Base-by-base conservation (phyloP, 208 protist species). In the Strigomonas culicis region DNA sequence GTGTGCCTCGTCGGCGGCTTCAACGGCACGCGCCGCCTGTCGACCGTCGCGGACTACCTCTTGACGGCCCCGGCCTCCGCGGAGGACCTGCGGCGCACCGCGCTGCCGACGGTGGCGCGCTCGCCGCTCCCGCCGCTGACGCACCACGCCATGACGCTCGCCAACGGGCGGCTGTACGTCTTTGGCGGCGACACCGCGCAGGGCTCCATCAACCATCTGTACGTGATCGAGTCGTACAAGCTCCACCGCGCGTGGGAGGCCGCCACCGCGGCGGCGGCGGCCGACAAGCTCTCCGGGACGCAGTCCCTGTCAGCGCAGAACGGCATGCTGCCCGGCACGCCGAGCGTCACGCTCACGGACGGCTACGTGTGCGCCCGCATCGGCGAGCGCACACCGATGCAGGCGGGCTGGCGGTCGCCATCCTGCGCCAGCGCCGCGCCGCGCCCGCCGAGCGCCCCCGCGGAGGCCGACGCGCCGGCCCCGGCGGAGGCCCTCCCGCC, bases 1-100 rank as follows among this genome's bases (percentile, higher is more conserved):
- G 70, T 84, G 41, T 70, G 66, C 22, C 57, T 85, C 22, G 68
- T 88, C 24, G 84, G 88, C 50, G 88, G 88, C 11, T 94, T 84
- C 84, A 61, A 76, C 32, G 61, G 60, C 8, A 63, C 47, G 15
- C 65, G 64, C 4, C 81, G 84, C 24, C 59, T 84, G 39, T 59
- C 73, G 3, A 67, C 51, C 15, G 51, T 70, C 17, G 25, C 70
- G 15, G 60, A 59, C 56, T 79, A 88, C 66, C 27, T 65, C 8
- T 27, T 58, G 58, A 27, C 46, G 17, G 15, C 34, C 61, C 17
- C 53, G 55, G n/a, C 50, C 55, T 22, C 60, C 63, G 34, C 64
- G 66, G 43, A 19, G 61, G 11, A 44, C 22, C 24, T 24, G 60
- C 57, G 4, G 49, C 17, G 52, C 46, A 43, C 61, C n/a, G 21